Evolutionary conservation across 2,329 filamentous ascomycete species (phyloP), one percentile per base, ranked within the genome.

Genomic region (Fusarium virguliforme): DNA sequence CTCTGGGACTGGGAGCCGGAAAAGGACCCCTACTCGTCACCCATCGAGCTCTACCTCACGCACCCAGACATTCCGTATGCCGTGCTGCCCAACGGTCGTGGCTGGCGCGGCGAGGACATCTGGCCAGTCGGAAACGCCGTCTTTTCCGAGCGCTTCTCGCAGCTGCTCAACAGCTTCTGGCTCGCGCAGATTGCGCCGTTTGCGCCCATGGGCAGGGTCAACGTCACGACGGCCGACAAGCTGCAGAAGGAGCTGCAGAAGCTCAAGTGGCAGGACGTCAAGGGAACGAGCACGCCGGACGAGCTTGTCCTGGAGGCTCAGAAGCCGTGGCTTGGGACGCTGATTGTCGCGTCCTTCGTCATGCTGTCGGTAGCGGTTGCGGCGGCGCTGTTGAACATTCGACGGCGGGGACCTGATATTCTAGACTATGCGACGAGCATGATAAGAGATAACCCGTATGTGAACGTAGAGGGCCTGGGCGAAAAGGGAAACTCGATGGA

Each of bases 141-240:
- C 9, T 67, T 67, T 34, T 67, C 64, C 3, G 34, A 15, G 2
- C 61, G 60, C 2, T 60, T 67, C 15, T 28, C 55, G 3, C 60
- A 60, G 30, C 43, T 67, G 4, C 35, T 67, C 3, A 67, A 67
- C 37, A 60, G 54, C 6, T 64, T 60, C 22, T 67, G 64, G 64
- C 28, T 57, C 2, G 54, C 62, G 5, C 58, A 54, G 4, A 64
- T 67, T 10, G 64, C 64, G 7, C 61, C 64, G 0, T 34, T 58
- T 24, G 38, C 62, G 13, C 50, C 56, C 10, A 56, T 56, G 30
- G 62, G 62, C 6, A 60, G 58, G 3, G 46, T 60, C 18, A 57
- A 53, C 43, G 22, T 48, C 13, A 24, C 34, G 6, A 61, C 38
- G 6, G 38, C 54, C 15, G 35, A 59, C 40, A 51, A 12, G n/a